phyloP scores from a whole-genome alignment of 495 filamentous ascomycete species.

The Xylaria telfairii region DNA sequence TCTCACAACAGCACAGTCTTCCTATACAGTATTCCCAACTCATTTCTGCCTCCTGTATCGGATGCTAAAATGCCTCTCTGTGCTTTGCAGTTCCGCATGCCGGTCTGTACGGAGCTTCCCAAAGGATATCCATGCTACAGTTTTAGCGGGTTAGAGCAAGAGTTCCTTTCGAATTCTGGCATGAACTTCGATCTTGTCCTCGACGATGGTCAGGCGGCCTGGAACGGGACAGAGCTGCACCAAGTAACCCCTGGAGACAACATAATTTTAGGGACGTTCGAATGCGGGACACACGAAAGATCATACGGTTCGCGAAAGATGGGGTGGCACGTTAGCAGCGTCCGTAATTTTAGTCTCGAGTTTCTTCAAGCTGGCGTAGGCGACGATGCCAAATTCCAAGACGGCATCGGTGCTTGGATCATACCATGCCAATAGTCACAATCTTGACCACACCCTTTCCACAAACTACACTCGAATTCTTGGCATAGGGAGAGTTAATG shows the following conservation, averaged over 20 bases:
- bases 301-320: constrained; percentile 29
- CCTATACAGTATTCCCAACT: constrained; percentile 31
- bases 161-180: constrained; percentile 34
- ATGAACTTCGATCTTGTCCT: constrained; percentile 36
- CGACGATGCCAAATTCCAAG: constrained; percentile 29
- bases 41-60: constrained; percentile 18
- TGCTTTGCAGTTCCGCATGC: constrained; percentile 41
- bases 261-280: constrained; percentile 34
- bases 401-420: constrained; percentile 39
- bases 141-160: constrained; percentile 39
- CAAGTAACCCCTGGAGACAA: constrained; percentile 35
- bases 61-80: constrained; percentile 25
- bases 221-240: constrained; percentile 35
- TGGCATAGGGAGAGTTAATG: constrained; percentile 2
- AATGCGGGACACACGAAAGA: constrained; percentile 27
- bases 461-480: background rate
- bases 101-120: constrained; percentile 35
- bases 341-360: constrained; percentile 33
- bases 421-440: constrained; percentile 32
- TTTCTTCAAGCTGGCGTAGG: constrained; percentile 39
- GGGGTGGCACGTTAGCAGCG: constrained; percentile 36
- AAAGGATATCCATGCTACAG: constrained; percentile 37
- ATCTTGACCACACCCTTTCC: background rate
- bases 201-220: constrained; percentile 28
- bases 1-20: constrained; percentile 30